Evolutionary conservation across 2,329 filamentous ascomycete genomes (phyloP), one percentile per base, ranked within the genome.

Genomic region (Acrodontium crateriforme): DNA sequence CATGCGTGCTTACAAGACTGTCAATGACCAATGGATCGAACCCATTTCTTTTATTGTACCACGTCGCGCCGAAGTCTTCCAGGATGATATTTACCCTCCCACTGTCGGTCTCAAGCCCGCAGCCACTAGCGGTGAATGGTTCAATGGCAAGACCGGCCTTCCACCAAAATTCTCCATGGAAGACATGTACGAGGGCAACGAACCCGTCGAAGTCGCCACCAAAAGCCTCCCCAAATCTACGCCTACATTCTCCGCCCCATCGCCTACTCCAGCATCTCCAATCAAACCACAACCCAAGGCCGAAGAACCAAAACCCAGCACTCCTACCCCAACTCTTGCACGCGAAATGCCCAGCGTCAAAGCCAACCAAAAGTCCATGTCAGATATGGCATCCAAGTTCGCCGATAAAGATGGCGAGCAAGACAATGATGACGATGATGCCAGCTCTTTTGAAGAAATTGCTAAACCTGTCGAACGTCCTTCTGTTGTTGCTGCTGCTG

Each of bases 1-100:
- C 29, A 85, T 92, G 67, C 77, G 85, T 42, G 85, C 79, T 23
- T 98, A 81, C 72, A 98, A 98, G 70, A 95, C 89, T 0, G 81
- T 95, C 54, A 91, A 85, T 56, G 89, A 98, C 53, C 56, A 63
- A 25, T 93, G 92, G 60, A 83, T 98, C 45, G 89, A 98, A 59
- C 89, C 89, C 21, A 80, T 98, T 49, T 93, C 89, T 2, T 98
- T 98, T 62, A 92, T 92, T 30, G 89, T 95, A 2, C 89, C 89
- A 26, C 75, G 89, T 38, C 74, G 89, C 38, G 82, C 89, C 30
- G 84, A 94, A 57, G 83, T 78, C 28, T 94, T 94, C 72, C 87
- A 95, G 60, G 82, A 84, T 36, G 89, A 98, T 51, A 94, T 98
- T 47, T 98, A 82, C 56, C 89, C 87, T 22, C 87, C 89, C 8